Conservation (phyloP, 768 basidiomycete genomes). For the Trametes meyenii region DNA sequence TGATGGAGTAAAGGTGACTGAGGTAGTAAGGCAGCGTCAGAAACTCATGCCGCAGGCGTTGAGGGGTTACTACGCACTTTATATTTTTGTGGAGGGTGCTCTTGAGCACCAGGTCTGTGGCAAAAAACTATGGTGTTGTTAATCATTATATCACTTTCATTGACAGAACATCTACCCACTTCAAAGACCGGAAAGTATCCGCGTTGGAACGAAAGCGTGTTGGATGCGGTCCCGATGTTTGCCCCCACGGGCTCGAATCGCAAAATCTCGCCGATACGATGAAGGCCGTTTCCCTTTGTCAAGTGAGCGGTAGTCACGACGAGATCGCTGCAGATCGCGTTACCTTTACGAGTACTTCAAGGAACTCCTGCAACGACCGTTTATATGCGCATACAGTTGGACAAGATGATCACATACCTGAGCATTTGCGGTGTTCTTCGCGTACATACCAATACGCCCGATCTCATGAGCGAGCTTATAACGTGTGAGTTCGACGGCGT, state of each 20-base stretch:
- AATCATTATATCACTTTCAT: not conserved
- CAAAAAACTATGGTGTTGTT: constrained; percentile 43
- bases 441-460: not conserved
- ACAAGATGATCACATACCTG: constrained; percentile 41
- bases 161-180: constrained; percentile 35
- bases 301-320: not conserved
- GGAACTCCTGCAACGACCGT: constrained; percentile 38
- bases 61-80: constrained; percentile 46
- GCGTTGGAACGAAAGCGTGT: constrained; percentile 57
- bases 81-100: constrained; percentile 52
- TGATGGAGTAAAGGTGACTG: constrained; percentile 22
- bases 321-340: not conserved
- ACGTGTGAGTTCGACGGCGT: not conserved
- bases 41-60: not conserved
- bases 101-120: constrained; percentile 61
- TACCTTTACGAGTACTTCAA: constrained; percentile 41
- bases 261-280: constrained; percentile 53
- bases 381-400: constrained; percentile 7
- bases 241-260: constrained; percentile 46
- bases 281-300: constrained; percentile 51
- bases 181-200: constrained; percentile 57
- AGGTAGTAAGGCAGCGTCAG: not conserved
- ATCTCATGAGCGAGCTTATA: not conserved
- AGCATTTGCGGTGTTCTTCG: constrained; percentile 47
- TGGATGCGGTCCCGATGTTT: constrained; percentile 33